phyloP scores from a whole-genome alignment of 1,284 basidiomycete species.

The Gomphus bonarii region DNA sequence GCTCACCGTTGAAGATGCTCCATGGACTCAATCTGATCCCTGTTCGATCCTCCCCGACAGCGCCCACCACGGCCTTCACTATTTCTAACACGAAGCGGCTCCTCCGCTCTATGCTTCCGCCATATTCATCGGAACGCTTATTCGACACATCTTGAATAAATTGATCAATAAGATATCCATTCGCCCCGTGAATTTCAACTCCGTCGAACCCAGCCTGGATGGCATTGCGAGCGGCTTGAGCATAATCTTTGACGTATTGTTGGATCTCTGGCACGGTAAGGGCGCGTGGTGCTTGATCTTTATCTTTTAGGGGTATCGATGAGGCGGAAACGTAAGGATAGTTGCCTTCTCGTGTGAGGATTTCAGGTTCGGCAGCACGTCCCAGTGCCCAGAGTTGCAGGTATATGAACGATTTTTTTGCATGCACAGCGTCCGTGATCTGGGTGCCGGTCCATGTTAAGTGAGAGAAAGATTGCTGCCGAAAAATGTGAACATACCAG shows the following conservation, averaged over 20 bases:
- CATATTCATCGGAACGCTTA: slow-evolving; percentile 37
- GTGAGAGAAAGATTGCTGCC: no score
- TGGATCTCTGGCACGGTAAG: slow-evolving; percentile 39
- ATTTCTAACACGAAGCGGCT: slow-evolving; percentile 33
- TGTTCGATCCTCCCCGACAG: slow-evolving; percentile 17
- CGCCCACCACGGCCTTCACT: slow-evolving; percentile 19
- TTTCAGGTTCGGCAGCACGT: slow-evolving; percentile 24
- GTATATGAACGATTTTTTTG: slow-evolving; percentile 34
- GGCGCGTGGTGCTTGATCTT: slow-evolving; percentile 38
- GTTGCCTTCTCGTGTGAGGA: slow-evolving; percentile 22
- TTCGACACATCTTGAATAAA: slow-evolving; percentile 24
- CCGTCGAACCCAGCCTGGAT: slow-evolving; percentile 37
- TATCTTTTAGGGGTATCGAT: slow-evolving; percentile 28
- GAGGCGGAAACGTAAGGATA: slow-evolving; percentile 35
- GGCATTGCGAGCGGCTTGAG: slow-evolving; percentile 12
- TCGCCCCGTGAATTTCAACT: slow-evolving; percentile 24
- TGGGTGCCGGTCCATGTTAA: slow-evolving; percentile 6
- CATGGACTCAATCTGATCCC: slow-evolving; percentile 30
- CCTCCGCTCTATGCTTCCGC: slow-evolving; percentile 35
- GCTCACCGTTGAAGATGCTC: slow-evolving; percentile 4
- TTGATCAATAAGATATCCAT: slow-evolving; percentile 19
- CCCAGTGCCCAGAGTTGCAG: slow-evolving; percentile 42
- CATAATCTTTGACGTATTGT: slow-evolving; percentile 29
- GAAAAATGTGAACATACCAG: slow-evolving; percentile 20
- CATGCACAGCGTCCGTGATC: slow-evolving; percentile 33